Conservation (phyloP, 805 yeast genomes). For the Maudiozyma turicensis region DNA sequence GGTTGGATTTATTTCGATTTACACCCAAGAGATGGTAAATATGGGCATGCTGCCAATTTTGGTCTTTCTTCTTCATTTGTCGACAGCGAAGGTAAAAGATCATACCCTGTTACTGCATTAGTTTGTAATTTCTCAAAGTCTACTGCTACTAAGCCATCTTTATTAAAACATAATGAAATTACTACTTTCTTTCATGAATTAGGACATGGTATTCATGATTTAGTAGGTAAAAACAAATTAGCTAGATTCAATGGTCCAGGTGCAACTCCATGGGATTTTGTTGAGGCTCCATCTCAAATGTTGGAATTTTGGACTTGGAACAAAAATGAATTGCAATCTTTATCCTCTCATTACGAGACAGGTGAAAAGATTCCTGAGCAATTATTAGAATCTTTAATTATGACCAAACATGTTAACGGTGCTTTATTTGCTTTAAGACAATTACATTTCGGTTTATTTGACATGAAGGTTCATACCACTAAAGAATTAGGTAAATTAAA, state of each 20-base stretch:
- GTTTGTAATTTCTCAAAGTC: slow-evolving; percentile 83
- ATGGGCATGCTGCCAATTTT: slow-evolving; percentile 84
- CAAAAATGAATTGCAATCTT: slow-evolving; percentile 41
- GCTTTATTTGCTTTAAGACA: slow-evolving; percentile 67
- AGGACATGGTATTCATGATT: slow-evolving; percentile 81
- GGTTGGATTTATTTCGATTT: slow-evolving; percentile 77
- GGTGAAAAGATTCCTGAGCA: slow-evolving; percentile 49
- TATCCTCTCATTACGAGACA: slow-evolving; percentile 60
- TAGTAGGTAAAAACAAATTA: slow-evolving; percentile 55
- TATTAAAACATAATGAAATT: slow-evolving; percentile 69
- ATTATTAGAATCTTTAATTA: slow-evolving; percentile 46
- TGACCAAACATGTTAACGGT: slow-evolving; percentile 66
- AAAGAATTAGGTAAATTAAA: slow-evolving; percentile 39
- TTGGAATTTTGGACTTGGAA: slow-evolving; percentile 87
- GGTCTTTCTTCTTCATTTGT: slow-evolving; percentile 52
- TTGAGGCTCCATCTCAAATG: slow-evolving; percentile 87
- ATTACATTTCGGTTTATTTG: slow-evolving; percentile 69
- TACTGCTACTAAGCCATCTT: slow-evolving; percentile 55
- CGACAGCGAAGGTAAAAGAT: slow-evolving; percentile 39
- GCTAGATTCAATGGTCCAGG: slow-evolving; percentile 67
- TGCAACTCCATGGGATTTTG: slow-evolving; percentile 74
- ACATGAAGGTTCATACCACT: slow-evolving; percentile 57
- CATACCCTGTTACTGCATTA: slow-evolving; percentile 63
- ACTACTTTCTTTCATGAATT: slow-evolving; percentile 82
- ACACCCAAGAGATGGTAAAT: slow-evolving; percentile 80